Conservation (phyloP, 2,329 filamentous ascomycete genomes). For the Purpureocillium takamizusanense region DNA sequence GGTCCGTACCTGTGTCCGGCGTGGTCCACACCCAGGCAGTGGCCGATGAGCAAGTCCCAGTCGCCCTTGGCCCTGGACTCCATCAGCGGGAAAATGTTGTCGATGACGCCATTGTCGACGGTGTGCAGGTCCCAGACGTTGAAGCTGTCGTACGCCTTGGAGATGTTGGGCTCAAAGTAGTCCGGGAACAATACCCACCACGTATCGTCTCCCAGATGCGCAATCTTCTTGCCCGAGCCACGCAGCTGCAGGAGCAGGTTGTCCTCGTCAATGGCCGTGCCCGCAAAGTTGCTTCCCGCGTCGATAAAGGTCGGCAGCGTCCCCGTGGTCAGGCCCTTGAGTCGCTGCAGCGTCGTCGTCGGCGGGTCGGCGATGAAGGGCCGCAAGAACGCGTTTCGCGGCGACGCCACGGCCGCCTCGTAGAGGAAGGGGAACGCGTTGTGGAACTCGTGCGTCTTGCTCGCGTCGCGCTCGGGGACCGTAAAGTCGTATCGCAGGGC, state of each 20-base stretch:
- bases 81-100: slow-evolving; percentile 81
- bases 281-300: slow-evolving; percentile 88
- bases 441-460: slow-evolving; percentile 52
- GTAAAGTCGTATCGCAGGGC: slow-evolving; percentile 96
- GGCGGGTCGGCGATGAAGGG: slow-evolving; percentile 97
- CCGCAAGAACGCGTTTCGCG: slow-evolving; percentile 76
- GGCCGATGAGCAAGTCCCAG: slow-evolving; percentile 94
- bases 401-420: slow-evolving; percentile 65
- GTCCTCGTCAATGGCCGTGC: slow-evolving; percentile 92
- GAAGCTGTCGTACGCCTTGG: slow-evolving; percentile 88
- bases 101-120: slow-evolving; percentile 87
- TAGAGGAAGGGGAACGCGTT: slow-evolving; percentile 82
- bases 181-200: slow-evolving; percentile 90
- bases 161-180: slow-evolving; percentile 85
- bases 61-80: slow-evolving; percentile 52
- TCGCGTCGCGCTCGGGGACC: slow-evolving; percentile 53
- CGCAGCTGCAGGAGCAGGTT: slow-evolving; percentile 59
- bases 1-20: slow-evolving; percentile 94
- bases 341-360: slow-evolving; percentile 80
- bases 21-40: slow-evolving; percentile 93
- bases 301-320: slow-evolving; percentile 93
- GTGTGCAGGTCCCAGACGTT: slow-evolving; percentile 98
- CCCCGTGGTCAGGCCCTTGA: slow-evolving; percentile 92
- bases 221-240: slow-evolving; percentile 62
- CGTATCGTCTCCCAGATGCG: slow-evolving; percentile 95